Evolutionary conservation across 176 grass and related monocot genomes (phyloP).

Genomic region (Elaeis guineensis): DNA sequence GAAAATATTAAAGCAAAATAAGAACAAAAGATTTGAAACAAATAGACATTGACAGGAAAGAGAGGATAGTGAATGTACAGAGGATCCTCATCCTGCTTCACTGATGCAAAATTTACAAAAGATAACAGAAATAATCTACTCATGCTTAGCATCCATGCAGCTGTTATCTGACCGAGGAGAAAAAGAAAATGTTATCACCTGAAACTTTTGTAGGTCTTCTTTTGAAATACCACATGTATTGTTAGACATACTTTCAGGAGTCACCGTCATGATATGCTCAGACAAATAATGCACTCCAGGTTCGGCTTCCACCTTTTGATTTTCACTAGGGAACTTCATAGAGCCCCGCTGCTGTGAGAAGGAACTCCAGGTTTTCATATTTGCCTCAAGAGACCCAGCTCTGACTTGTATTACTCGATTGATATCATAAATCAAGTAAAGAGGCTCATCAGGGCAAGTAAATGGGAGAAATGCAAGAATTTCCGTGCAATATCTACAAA

Average conservation of each 20-base stretch:
- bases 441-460: conserved; percentile 80
- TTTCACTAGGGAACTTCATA: conserved; percentile 8
- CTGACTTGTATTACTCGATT: conserved; percentile 89
- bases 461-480: conserved; percentile 91
- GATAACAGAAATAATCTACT: too few species aligned
- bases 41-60: too few species aligned
- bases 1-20: too few species aligned
- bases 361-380: conserved; percentile 90
- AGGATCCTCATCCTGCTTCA: too few species aligned
- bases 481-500: conserved; percentile 89
- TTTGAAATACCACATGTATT: too few species aligned
- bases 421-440: conserved; percentile 98
- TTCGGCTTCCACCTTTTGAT: conserved; percentile 33
- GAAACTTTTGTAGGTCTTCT: conserved; percentile 48
- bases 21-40: too few species aligned
- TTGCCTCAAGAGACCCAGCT: conserved; percentile 79
- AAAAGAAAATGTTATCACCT: conserved; percentile 32
- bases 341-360: conserved; percentile 38
- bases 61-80: too few species aligned
- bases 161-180: too few species aligned
- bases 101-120: too few species aligned
- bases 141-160: too few species aligned
- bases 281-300: conserved; percentile 28
- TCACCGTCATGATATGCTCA: not conserved
- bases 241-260: too few species aligned